Percentiles rank a stretch among this genome's conserved stretches.
Evolutionary conservation across 2,329 filamentous ascomycete genomes (phyloP).

Genomic region (Fusarium sp.): DNA sequence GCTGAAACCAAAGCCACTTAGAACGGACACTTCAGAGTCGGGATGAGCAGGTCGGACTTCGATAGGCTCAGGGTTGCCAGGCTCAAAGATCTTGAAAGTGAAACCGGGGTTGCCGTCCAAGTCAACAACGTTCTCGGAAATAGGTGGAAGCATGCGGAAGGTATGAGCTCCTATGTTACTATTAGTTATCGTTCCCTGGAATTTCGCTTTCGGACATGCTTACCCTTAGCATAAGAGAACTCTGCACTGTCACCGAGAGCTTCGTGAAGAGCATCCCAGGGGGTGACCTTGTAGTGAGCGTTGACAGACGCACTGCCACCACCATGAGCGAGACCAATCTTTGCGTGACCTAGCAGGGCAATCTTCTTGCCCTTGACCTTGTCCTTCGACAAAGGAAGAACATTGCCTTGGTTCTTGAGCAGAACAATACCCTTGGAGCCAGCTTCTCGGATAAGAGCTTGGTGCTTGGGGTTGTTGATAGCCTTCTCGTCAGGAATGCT

Average conservation of each 20-base stretch:
- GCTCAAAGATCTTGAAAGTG: constrained; percentile 45
- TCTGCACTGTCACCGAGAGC: constrained; percentile 40
- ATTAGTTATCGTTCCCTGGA: background rate
- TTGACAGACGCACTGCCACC: constrained; percentile 51
- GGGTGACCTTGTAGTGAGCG: constrained; percentile 48
- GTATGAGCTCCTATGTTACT: constrained; percentile 39
- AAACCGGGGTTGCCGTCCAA: constrained; percentile 48
- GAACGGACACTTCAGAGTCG: constrained; percentile 39
- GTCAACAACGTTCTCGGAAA: constrained; percentile 43
- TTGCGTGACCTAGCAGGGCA: constrained; percentile 48
- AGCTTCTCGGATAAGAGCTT: constrained; percentile 43
- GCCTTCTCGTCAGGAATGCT: constrained; percentile 42
- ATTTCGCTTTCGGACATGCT: background rate
- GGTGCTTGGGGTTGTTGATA: constrained; percentile 47
- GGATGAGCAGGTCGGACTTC: constrained; percentile 38
- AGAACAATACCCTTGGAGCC: constrained; percentile 66
- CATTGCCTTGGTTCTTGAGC: constrained; percentile 67
- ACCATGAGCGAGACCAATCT: constrained; percentile 48
- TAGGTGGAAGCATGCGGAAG: constrained; percentile 37
- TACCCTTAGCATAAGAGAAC: constrained; percentile 45
- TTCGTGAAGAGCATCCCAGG: constrained; percentile 47
- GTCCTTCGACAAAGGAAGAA: constrained; percentile 63
- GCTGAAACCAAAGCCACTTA: constrained; percentile 33
- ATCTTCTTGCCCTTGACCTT: constrained; percentile 46
- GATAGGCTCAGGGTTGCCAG: constrained; percentile 38